Conservation (phyloP, 495 filamentous ascomycete species). For the Aspergillus nidulans region DNA sequence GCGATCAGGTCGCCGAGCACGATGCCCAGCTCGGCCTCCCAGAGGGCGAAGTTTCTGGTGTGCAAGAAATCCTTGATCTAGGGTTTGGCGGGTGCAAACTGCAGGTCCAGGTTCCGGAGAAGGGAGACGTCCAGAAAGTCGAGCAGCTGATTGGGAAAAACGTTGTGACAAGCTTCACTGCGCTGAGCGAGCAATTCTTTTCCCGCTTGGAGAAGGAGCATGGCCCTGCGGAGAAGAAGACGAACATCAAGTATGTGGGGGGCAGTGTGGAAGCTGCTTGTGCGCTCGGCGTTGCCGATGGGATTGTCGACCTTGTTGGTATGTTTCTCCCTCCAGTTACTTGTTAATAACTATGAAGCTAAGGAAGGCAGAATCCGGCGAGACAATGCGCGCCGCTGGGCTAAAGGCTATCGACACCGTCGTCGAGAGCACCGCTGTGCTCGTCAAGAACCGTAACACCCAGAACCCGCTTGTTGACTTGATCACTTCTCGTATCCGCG, state of each 20-base stretch:
- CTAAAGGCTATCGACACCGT: conserved; percentile 94
- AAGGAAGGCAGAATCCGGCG: conserved; percentile 73
- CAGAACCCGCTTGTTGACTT: conserved; percentile 75
- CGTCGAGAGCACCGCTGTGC: conserved; percentile 74
- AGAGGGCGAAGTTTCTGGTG: conserved; percentile 54
- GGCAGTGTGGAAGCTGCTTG: conserved; percentile 97
- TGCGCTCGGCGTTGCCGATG: conserved; percentile 91
- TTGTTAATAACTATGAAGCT: not conserved
- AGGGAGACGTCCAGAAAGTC: conserved; percentile 63
- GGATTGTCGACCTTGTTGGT: conserved; percentile 97
- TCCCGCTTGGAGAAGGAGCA: conserved; percentile 57
- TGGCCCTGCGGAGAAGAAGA: conserved; percentile 31
- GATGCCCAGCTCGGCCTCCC: conserved; percentile 58
- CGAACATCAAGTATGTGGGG: conserved; percentile 86
- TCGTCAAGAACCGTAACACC: conserved; percentile 88
- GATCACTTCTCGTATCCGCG: conserved; percentile 76
- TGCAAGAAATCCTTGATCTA: conserved; percentile 80
- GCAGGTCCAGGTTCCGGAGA: conserved; percentile 92
- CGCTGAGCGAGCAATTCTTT: conserved; percentile 78
- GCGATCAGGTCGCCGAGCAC: conserved; percentile 89
- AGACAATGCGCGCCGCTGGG: conserved; percentile 97
- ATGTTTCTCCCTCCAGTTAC: conserved; percentile 8
- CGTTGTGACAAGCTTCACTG: conserved; percentile 91
- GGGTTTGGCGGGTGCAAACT: conserved; percentile 88
- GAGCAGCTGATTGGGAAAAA: conserved; percentile 87